A percentile compares a stretch with the other conserved stretches of the same genome.
Evolutionary conservation across 768 basidiomycete genomes (phyloP).

Genomic region (Serpula lacrymans): DNA sequence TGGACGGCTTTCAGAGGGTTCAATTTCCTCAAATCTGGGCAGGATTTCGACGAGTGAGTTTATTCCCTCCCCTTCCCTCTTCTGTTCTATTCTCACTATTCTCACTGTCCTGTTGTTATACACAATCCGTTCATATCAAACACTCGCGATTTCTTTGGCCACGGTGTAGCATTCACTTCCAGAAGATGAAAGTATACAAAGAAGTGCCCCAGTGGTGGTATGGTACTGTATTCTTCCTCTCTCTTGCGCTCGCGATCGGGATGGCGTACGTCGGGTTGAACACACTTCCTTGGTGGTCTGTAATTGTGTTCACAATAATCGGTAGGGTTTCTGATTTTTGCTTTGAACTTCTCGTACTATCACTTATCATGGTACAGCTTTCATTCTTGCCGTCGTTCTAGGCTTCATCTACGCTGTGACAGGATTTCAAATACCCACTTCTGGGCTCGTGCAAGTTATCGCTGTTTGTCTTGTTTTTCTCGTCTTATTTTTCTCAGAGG

Average conservation of each 20-base stretch:
- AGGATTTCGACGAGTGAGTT: conserved; percentile 7
- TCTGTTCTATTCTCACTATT: no score
- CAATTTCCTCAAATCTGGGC: conserved; percentile 22
- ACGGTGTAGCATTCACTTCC: conserved; percentile 12
- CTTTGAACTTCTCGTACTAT: conserved; percentile 23
- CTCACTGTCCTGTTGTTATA: no score
- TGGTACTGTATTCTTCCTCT: conserved; percentile 38
- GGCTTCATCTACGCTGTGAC: conserved; percentile 30
- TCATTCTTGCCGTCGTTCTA: conserved; percentile 36
- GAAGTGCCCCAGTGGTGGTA: conserved; percentile 59
- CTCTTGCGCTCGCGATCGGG: conserved; percentile 48
- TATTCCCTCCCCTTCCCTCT: no score
- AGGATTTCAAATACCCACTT: conserved; percentile 10
- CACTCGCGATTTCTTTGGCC: no score
- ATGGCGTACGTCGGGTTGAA: conserved; percentile 35
- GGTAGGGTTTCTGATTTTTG: conserved; percentile 21
- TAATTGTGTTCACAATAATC: conserved; percentile 44
- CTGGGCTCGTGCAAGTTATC: conserved; percentile 12
- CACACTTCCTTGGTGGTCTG: conserved; percentile 53
- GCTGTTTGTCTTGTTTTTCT: conserved; percentile 8
- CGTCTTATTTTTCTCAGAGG: no score
- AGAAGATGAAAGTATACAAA: conserved; percentile 48
- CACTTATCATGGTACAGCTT: conserved; percentile 6
- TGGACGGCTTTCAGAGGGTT: conserved; percentile 16
- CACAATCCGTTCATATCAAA: no score